phyloP scores from a whole-genome alignment of 1,139 yeast species.

The Candida tropicalis region DNA sequence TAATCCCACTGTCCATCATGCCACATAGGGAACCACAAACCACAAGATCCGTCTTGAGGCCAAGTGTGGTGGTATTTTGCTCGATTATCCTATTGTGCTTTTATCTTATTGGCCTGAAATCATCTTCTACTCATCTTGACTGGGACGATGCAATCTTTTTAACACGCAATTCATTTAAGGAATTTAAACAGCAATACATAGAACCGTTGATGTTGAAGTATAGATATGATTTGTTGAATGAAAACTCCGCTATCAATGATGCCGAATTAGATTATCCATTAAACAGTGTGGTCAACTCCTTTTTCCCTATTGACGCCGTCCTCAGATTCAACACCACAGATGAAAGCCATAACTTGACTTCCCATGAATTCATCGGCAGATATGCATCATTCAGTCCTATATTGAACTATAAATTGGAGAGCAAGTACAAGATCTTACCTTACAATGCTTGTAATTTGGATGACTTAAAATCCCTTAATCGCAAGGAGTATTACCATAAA shows the following conservation, averaged over 20 bases:
- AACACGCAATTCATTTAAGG: conserved; percentile 29
- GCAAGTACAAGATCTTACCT: conserved; percentile 31
- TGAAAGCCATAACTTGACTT: conserved; percentile 17
- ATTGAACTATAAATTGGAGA: conserved; percentile 25
- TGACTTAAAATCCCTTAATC: conserved; percentile 10
- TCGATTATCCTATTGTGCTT: conserved; percentile 12
- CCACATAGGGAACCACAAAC: conserved; percentile 1
- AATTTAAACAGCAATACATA: conserved; percentile 23
- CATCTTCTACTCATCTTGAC: conserved; percentile 16
- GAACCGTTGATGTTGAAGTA: not conserved
- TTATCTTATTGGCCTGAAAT: conserved; percentile 7
- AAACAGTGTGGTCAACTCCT: conserved; percentile 39
- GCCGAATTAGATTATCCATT: conserved; percentile 40
- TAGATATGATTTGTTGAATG: conserved; percentile 4
- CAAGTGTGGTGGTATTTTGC: conserved; percentile 18
- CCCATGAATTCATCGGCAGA: conserved; percentile 34
- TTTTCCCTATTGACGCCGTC: conserved; percentile 46
- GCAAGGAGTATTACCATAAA: conserved; percentile 22
- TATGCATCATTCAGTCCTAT: conserved; percentile 50
- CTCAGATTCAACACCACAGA: conserved; percentile 32
- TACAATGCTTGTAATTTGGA: conserved; percentile 32
- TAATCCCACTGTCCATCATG: conserved; percentile 1
- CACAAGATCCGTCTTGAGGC: conserved; percentile 17
- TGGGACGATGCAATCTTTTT: conserved; percentile 31
- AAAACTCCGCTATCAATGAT: conserved; percentile 8